phyloP scores from a whole-genome alignment of 495 filamentous ascomycete genomes.

The Endocarpon pusillum region DNA sequence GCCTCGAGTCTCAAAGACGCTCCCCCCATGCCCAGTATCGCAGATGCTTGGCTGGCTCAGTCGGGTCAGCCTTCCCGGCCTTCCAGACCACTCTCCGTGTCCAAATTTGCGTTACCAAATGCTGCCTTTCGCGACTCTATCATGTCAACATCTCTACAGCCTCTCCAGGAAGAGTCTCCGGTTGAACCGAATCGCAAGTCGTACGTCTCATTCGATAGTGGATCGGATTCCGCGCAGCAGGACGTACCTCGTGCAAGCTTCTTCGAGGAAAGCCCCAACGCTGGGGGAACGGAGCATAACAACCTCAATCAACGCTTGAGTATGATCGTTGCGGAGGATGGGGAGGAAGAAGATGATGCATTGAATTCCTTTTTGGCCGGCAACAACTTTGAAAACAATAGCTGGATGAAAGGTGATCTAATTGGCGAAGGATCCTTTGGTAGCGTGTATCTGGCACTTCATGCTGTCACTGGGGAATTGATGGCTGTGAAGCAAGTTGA shows the following conservation, averaged over 20 bases:
- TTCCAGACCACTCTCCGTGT: slow-evolving; percentile 44
- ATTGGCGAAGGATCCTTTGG: slow-evolving; percentile 97
- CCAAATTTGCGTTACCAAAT: slow-evolving; percentile 39
- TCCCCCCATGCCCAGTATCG: slow-evolving; percentile 90
- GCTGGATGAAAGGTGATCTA: slow-evolving; percentile 97
- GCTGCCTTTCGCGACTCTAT: slow-evolving; percentile 65
- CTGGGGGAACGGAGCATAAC: slow-evolving; percentile 42
- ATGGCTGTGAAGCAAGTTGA: slow-evolving; percentile 99
- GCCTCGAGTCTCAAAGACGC: slow-evolving; percentile 69
- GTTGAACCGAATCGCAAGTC: slow-evolving; percentile 84
- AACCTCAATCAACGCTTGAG: slow-evolving; percentile 54
- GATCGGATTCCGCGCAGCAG: slow-evolving; percentile 44
- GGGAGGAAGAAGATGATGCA: slow-evolving; percentile 68
- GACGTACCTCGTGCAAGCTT: slow-evolving; percentile 54
- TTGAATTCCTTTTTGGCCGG: slow-evolving; percentile 72
- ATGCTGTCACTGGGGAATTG: slow-evolving; percentile 89
- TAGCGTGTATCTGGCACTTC: slow-evolving; percentile 90
- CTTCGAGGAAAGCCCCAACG: slow-evolving; percentile 44
- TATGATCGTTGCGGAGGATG: slow-evolving; percentile 51
- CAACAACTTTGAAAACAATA: slow-evolving; percentile 84
- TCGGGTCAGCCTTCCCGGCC: slow-evolving; percentile 23
- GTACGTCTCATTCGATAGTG: slow-evolving; percentile 87
- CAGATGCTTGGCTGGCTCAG: slow-evolving; percentile 71
- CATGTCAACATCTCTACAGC: slow-evolving; percentile 72
- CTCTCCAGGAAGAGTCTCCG: slow-evolving; percentile 80